These are phyloP conservation scores for Filobasidium wieringae DNA, from an alignment of 768 basidiomycete species.

Conservation along the genomic window DNA sequence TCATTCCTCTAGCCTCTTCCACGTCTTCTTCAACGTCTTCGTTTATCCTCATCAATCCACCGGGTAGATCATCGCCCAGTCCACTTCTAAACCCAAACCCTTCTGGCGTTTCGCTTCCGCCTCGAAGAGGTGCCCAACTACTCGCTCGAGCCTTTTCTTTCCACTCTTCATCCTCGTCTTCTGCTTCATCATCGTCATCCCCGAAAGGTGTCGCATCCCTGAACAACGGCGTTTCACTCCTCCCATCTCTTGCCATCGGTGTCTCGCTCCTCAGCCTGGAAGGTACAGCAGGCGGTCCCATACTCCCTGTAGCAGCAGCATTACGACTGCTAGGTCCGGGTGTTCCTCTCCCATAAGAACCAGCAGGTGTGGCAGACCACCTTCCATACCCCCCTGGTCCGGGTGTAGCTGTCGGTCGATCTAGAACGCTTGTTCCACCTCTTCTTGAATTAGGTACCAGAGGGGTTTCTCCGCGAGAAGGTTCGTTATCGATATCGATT, in stretches of 20 bases:
- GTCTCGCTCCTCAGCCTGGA: not conserved
- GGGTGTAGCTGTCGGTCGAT: constrained; percentile 1
- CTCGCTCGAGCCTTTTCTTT: constrained; percentile 23
- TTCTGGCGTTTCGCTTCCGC: constrained; percentile 1
- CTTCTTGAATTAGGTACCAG: constrained; percentile 28
- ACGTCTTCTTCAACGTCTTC: constrained; percentile 29
- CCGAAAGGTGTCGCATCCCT: constrained; percentile 13
- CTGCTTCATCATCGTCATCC: constrained; percentile 24
- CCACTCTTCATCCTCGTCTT: constrained; percentile 34
- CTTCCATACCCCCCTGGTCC: constrained; percentile 11
- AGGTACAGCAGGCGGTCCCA: not conserved
- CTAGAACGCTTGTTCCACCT: constrained; percentile 17
- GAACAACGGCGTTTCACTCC: constrained; percentile 21
- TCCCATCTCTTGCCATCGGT: not conserved
- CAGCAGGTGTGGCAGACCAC: not conserved
- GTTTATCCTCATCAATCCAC: constrained; percentile 14
- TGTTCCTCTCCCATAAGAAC: constrained; percentile 1
- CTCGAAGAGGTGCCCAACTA: constrained; percentile 16
- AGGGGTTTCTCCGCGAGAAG: constrained; percentile 27
- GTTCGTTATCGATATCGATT: constrained; percentile 18
- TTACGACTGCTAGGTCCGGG: constrained; percentile 16
- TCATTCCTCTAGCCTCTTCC: constrained; percentile 24
- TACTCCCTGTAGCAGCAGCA: constrained; percentile 10
- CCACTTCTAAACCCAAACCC: constrained; percentile 2
- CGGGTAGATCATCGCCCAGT: constrained; percentile 6